Base-by-base conservation (phyloP, 768 basidiomycete genomes). In the Macrolepiota albuminosa region DNA sequence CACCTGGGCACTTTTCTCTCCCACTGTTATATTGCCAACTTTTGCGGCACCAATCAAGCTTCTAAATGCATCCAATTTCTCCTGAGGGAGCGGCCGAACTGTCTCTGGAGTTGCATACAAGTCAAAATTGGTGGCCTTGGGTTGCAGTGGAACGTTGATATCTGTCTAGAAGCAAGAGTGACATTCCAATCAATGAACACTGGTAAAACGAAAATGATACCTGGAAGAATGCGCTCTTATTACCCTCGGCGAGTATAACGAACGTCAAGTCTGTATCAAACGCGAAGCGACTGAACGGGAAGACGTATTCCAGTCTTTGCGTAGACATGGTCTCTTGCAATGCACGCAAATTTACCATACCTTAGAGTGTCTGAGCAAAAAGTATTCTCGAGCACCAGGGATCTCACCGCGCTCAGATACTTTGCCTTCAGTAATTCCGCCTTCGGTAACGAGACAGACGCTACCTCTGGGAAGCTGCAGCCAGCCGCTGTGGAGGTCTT, bases 181-280 rank as follows among this genome's bases (percentile, higher is more conserved):
- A 52, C 50, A 48, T 52, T 21, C 54, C 37, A 33, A 62, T 33
- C 46, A 33, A 56, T 24, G 34, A 55, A 54, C 4, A 36, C 33
- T 33, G 4, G 7, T n/a, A 40, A 48, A 50, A 24, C 13, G 40
- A 11, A 36, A 11, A 40, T 13, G 36, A 66, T 58, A 88, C 90
- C 79, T 84, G 78, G 70, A 91, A 88, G 67, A 94, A 86, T 2
- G 86, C 76, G 64, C 88, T 91, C 71, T 84, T 85, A 60, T 76
- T 76, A 34, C 91, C 89, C 59, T 86, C 80, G 43, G 80, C 78
- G 10, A 88, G 71, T 0, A 89, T 71, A 21, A 93, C 63, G 60
- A 86, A 83, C n/a, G 72, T 77, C n/a, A 89, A 71, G 64, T 92
- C 89, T 0, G 89, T 91, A 21, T 84, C 77, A 66, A 94, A 93